phyloP scores from a whole-genome alignment of 192 early-diverging fungal species.

The Rhizoclosmatium sp. region DNA sequence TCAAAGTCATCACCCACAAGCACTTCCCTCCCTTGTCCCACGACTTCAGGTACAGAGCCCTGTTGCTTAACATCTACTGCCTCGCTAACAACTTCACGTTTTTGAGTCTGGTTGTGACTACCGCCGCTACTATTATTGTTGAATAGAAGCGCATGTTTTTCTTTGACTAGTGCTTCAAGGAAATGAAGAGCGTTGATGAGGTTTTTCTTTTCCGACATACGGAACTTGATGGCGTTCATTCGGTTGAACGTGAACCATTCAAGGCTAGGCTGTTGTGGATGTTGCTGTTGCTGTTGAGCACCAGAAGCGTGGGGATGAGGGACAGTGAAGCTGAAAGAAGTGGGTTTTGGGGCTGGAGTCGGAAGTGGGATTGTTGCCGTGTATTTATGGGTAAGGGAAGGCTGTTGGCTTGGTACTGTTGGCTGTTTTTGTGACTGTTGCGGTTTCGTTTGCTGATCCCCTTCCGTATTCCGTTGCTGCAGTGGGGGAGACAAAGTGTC shows the following conservation, averaged over 20 bases:
- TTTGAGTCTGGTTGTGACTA: not conserved
- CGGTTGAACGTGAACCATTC: conserved; percentile 21
- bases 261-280: not conserved
- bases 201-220: conserved; percentile 22
- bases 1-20: not conserved
- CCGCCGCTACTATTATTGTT: not conserved
- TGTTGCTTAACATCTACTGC: not conserved
- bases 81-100: not conserved
- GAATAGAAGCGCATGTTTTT: conserved; percentile 1
- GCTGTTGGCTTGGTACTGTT: not conserved
- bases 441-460: not conserved
- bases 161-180: conserved; percentile 23
- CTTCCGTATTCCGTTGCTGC: not conserved
- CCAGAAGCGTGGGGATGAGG: not conserved
- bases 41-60: not conserved
- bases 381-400: not conserved
- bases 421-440: not conserved
- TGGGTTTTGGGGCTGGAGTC: not conserved
- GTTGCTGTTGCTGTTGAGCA: conserved; percentile 1
- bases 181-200: not conserved
- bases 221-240: conserved; percentile 19
- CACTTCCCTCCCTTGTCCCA: not conserved
- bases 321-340: not conserved
- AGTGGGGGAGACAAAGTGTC: not conserved
- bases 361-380: not conserved